Evolutionary conservation across 1,284 basidiomycete species (phyloP).

Genomic region (Cryptococcus amylolentus): DNA sequence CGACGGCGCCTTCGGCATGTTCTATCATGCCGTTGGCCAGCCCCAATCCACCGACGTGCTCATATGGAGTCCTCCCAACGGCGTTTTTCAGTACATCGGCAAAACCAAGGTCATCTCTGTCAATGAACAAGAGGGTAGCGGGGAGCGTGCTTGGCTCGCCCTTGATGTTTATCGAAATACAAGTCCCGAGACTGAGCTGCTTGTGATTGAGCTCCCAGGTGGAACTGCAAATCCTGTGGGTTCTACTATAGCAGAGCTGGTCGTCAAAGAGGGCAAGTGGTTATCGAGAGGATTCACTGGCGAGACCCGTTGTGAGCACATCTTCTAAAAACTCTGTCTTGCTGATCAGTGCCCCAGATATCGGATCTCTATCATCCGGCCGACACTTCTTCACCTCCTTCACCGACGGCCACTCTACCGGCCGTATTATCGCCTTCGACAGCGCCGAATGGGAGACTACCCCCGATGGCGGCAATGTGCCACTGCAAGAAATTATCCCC

Average conservation of each 20-base stretch:
- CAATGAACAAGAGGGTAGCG: background rate
- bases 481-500: slow-evolving; percentile 11
- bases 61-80: slow-evolving; percentile 2
- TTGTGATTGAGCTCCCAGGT: slow-evolving; percentile 14
- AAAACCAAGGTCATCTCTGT: slow-evolving; percentile 4
- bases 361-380: slow-evolving; percentile 11
- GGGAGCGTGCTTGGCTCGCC: slow-evolving; percentile 8
- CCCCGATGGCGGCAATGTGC: background rate
- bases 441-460: slow-evolving; percentile 8
- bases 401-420: slow-evolving; percentile 12
- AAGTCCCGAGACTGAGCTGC: slow-evolving; percentile 18
- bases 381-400: slow-evolving; percentile 17
- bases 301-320: slow-evolving; percentile 12
- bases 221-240: slow-evolving; percentile 1
- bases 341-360: slow-evolving; percentile 5
- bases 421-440: slow-evolving; percentile 15
- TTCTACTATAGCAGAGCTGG: background rate
- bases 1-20: slow-evolving; percentile 18
- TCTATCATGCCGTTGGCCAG: slow-evolving; percentile 14
- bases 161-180: slow-evolving; percentile 19
- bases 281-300: slow-evolving; percentile 15
- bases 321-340: background rate
- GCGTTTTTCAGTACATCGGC: slow-evolving; percentile 3
- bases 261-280: slow-evolving; percentile 11
- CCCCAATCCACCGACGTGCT: slow-evolving; percentile 13